These are phyloP conservation scores for Termitomyces heimii DNA, from an alignment of 768 basidiomycete genomes.

Conservation along the genomic window DNA sequence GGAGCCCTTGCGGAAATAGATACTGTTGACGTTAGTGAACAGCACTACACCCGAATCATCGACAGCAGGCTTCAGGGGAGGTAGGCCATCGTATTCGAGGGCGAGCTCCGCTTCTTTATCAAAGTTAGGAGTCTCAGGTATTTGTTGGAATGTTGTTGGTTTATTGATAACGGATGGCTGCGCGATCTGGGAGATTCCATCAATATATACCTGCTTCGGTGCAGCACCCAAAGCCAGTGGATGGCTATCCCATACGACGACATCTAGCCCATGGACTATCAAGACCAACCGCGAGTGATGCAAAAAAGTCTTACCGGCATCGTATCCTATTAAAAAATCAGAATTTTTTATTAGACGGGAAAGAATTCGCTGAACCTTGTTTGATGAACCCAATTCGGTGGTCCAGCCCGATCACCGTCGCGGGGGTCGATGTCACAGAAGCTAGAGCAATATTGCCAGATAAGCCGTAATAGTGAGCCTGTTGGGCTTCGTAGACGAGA, in stretches of 20 bases:
- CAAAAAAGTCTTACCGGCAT: conserved; percentile 49
- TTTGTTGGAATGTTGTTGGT: conserved; percentile 32
- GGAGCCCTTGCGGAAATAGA: conserved; percentile 29
- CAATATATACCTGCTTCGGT: conserved; percentile 82
- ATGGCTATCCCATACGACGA: conserved; percentile 82
- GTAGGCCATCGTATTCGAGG: conserved; percentile 65
- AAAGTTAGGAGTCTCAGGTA: conserved; percentile 62
- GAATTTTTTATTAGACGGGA: background rate
- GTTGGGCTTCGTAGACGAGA: conserved; percentile 79
- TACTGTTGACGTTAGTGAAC: conserved; percentile 58
- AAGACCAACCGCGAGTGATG: background rate
- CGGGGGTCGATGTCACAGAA: conserved; percentile 71
- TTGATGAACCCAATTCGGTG: conserved; percentile 77
- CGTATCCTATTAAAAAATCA: conserved; percentile 45
- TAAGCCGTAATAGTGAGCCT: conserved; percentile 77
- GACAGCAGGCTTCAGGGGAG: conserved; percentile 51
- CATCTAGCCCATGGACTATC: conserved; percentile 34
- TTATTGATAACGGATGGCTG: conserved; percentile 46
- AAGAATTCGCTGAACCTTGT: conserved; percentile 38
- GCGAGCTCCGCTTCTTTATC: conserved; percentile 59
- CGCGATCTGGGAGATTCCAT: conserved; percentile 74
- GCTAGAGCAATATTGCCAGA: conserved; percentile 62
- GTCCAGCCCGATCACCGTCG: conserved; percentile 65
- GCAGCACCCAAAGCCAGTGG: conserved; percentile 80
- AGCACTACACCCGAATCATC: conserved; percentile 23